phyloP scores from a whole-genome alignment of 2,329 filamentous ascomycete genomes.

The Pseudogymnoascus sp. region DNA sequence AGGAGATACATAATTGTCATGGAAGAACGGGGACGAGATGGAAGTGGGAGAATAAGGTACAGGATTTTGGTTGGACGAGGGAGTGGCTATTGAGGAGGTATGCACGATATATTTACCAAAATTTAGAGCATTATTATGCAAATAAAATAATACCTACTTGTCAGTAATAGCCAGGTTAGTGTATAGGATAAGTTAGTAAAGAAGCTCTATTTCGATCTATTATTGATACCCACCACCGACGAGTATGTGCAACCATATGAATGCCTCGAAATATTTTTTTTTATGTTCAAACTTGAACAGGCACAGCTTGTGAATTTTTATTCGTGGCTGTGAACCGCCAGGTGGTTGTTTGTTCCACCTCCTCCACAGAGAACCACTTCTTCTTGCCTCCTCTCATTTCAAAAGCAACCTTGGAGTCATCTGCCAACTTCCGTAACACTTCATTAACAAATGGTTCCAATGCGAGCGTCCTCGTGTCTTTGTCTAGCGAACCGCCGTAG shows the following conservation, averaged over 20 bases:
- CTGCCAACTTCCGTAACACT: slow-evolving; percentile 66
- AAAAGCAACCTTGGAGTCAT: slow-evolving; percentile 56
- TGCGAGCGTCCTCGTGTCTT: slow-evolving; percentile 56
- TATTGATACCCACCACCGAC: neutral
- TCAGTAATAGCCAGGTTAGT: neutral
- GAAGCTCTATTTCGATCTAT: neutral
- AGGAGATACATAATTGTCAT: no score
- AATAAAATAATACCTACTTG: neutral
- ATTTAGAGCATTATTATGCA: neutral
- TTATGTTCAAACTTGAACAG: neutral
- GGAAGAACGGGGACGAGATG: no score
- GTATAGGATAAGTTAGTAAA: neutral
- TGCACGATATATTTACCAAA: neutral
- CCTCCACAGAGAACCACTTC: slow-evolving; percentile 4
- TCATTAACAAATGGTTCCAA: slow-evolving; percentile 63
- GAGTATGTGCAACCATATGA: neutral
- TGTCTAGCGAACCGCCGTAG: slow-evolving; percentile 62
- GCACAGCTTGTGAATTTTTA: neutral
- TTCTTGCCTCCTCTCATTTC: neutral
- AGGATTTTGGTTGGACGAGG: no score
- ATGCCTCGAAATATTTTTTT: neutral
- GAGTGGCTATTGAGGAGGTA: neutral
- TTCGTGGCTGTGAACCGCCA: neutral
- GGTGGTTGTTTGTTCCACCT: neutral
- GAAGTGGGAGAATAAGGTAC: no score